phyloP scores from a whole-genome alignment of 116 monocot genomes.

The Iris pallida region DNA sequence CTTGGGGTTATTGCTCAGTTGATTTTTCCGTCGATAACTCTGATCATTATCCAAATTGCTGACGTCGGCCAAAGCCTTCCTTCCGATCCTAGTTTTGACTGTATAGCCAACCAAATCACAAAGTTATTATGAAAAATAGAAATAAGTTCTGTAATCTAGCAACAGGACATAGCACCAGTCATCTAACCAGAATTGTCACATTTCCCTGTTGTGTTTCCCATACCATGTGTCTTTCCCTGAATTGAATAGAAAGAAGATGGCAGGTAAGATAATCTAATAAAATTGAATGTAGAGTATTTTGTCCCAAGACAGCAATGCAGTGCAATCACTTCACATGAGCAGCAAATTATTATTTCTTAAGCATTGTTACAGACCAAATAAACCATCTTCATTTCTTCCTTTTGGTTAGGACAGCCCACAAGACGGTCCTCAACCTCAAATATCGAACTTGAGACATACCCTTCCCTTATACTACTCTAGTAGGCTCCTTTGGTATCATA shows the following conservation, averaged over 20 bases:
- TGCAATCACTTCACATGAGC: no score
- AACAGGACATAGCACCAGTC: not conserved
- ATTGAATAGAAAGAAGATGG: not conserved
- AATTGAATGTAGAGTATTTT: not conserved
- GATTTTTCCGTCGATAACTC: constrained; percentile 1
- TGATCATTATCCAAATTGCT: constrained; percentile 3
- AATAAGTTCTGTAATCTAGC: no score
- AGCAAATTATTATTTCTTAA: no score
- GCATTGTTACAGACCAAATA: no score
- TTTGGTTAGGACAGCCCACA: no score
- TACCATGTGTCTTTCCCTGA: constrained; percentile 12
- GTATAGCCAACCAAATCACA: no score
- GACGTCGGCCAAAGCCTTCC: constrained; percentile 21
- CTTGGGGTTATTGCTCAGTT: not conserved
- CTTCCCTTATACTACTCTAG: no score
- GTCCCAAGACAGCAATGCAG: not conserved
- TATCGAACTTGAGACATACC: no score
- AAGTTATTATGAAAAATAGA: no score
- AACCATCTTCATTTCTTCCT: no score
- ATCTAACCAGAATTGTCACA: constrained; percentile 2
- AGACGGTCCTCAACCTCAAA: no score
- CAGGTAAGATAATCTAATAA: not conserved
- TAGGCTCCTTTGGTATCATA: no score
- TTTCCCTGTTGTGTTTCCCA: not conserved
- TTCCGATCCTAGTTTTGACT: not conserved